Conservation (phyloP, 306 rosid species). For the Dalbergia cochinchinensis region DNA sequence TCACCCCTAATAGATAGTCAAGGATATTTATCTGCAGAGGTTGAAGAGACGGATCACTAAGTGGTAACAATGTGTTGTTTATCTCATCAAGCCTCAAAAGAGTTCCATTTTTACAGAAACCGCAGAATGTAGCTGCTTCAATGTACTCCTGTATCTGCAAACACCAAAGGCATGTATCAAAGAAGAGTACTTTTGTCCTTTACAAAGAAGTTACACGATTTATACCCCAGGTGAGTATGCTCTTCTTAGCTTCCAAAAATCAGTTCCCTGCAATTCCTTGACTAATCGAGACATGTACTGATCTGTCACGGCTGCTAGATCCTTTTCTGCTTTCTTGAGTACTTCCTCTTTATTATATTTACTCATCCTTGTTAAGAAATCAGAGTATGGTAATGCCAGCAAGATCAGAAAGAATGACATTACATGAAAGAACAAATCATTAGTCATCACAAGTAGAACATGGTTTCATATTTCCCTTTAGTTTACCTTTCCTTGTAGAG, state of each 20-base stretch:
- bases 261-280: constrained; percentile 86
- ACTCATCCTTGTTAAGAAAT: constrained; percentile 67
- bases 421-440: constrained; percentile 16
- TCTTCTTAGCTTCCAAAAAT: constrained; percentile 97
- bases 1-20: constrained; percentile 94
- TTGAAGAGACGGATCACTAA: constrained; percentile 74
- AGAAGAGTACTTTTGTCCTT: constrained; percentile 15
- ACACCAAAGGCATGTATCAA: constrained; percentile 42
- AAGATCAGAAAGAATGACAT: constrained; percentile 32
- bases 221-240: constrained; percentile 97
- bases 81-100: constrained; percentile 92
- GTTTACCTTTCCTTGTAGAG: neutral
- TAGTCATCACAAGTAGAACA: constrained; percentile 5
- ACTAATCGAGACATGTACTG: constrained; percentile 69
- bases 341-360: constrained; percentile 84
- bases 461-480: constrained; percentile 20
- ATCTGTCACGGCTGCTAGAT: constrained; percentile 74
- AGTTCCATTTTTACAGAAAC: constrained; percentile 85
- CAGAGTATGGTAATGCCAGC: constrained; percentile 21
- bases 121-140: constrained; percentile 92
- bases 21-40: constrained; percentile 92
- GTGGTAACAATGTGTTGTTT: constrained; percentile 70
- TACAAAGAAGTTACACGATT: constrained; percentile 43
- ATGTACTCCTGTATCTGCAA: constrained; percentile 94
- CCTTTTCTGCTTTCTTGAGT: constrained; percentile 90